Conservation (phyloP, 1,284 basidiomycete species). For the Wallemia ichthyophaga region DNA sequence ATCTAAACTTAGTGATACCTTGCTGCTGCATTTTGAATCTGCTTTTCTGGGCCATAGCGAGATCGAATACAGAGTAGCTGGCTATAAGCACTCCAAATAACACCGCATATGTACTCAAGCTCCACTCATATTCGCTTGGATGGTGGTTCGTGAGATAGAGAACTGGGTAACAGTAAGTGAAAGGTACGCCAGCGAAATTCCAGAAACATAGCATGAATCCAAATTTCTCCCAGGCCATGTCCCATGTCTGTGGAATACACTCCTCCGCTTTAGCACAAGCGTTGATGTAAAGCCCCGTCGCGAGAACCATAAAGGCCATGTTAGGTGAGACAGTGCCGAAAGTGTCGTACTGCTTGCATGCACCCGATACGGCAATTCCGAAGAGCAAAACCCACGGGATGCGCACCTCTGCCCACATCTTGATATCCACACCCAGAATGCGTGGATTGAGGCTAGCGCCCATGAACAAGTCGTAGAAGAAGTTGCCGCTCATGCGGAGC, state of each 20-base stretch:
- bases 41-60: constrained; percentile 87
- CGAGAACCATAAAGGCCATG: constrained; percentile 87
- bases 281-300: constrained; percentile 86
- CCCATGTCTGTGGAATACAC: constrained; percentile 97
- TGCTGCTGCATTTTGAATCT: constrained; percentile 87
- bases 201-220: constrained; percentile 90
- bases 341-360: constrained; percentile 78
- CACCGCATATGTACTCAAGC: constrained; percentile 36
- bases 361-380: constrained; percentile 68
- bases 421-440: constrained; percentile 72
- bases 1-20: constrained; percentile 16
- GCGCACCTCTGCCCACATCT: constrained; percentile 98
- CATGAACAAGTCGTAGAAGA: constrained; percentile 90
- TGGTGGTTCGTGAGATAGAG: constrained; percentile 95
- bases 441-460: constrained; percentile 81
- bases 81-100: constrained; percentile 42
- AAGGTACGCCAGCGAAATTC: constrained; percentile 62
- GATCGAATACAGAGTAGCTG: constrained; percentile 73
- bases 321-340: constrained; percentile 88
- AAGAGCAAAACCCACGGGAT: constrained; percentile 94
- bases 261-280: constrained; percentile 29
- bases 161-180: constrained; percentile 79
- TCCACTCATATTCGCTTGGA: constrained; percentile 60
- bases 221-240: constrained; percentile 92
- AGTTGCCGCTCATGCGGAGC: constrained; percentile 74